phyloP scores from a whole-genome alignment of 805 yeast genomes.

The Metschnikowia shivogae region DNA sequence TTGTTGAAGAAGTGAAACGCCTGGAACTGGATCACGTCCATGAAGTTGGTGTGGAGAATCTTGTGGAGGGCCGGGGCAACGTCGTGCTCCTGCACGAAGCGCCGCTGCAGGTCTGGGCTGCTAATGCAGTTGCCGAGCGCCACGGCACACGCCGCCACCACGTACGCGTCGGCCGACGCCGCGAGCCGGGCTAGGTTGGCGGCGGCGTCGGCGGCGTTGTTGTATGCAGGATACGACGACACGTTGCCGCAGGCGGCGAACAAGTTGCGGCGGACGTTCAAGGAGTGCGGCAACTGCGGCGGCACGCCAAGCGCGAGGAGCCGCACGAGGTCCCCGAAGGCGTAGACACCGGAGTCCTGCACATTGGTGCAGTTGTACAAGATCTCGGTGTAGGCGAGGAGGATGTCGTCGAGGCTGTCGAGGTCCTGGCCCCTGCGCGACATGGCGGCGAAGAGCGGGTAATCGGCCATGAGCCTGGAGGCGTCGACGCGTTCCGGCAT shows the following conservation, averaged over 20 bases:
- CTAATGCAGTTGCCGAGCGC: conserved; percentile 34
- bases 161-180: conserved; percentile 20
- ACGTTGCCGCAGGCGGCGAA: conserved; percentile 35
- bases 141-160: conserved; percentile 28
- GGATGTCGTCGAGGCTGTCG: background rate
- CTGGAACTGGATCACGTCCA: conserved; percentile 37
- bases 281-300: conserved; percentile 3
- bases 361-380: conserved; percentile 22
- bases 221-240: conserved; percentile 29
- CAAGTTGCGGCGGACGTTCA: conserved; percentile 22
- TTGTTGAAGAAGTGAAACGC: conserved; percentile 34
- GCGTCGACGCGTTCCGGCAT: conserved; percentile 5
- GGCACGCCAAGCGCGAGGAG: background rate
- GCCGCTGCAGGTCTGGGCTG: conserved; percentile 16
- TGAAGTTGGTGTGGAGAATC: conserved; percentile 20
- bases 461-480: background rate
- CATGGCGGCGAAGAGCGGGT: background rate
- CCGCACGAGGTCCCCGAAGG: conserved; percentile 1
- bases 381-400: conserved; percentile 7
- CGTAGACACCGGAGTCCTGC: conserved; percentile 8
- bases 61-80: conserved; percentile 16
- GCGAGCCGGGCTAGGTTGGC: conserved; percentile 13
- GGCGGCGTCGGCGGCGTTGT: conserved; percentile 19
- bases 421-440: background rate
- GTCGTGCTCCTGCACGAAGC: conserved; percentile 12